These are phyloP conservation scores for Dendrobium nobile DNA, from an alignment of 106 monocot species.

Conservation along the genomic window DNA sequence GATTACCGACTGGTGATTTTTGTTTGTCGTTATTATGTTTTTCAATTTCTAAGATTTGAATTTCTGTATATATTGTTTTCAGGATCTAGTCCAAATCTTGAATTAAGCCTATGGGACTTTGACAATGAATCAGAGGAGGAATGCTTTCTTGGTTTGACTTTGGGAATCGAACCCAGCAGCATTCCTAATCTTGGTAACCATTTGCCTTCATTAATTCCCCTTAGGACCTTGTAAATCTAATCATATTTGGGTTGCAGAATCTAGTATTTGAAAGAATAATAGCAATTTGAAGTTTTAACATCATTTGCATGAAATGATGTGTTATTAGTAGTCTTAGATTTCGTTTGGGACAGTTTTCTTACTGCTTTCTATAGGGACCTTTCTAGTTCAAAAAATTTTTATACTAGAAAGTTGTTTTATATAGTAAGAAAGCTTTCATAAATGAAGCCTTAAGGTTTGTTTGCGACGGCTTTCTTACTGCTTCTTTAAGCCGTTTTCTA, in stretches of 20 bases:
- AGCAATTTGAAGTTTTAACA: background rate
- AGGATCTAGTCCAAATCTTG: constrained; percentile 60
- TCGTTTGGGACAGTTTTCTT: no score
- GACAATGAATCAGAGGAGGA: constrained; percentile 65
- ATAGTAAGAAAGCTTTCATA: no score
- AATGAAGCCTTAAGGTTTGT: no score
- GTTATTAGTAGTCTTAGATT: no score
- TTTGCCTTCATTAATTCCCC: background rate
- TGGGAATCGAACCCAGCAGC: constrained; percentile 56
- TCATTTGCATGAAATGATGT: background rate
- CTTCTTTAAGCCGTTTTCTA: no score
- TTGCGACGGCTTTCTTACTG: no score
- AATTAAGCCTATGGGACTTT: constrained; percentile 79
- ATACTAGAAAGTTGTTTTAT: no score
- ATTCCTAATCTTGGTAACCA: constrained; percentile 34
- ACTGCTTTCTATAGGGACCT: no score
- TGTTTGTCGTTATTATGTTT: background rate
- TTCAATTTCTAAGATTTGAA: background rate
- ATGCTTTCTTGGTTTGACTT: constrained; percentile 75
- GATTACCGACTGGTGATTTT: background rate
- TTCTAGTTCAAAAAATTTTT: no score
- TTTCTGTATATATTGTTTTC: background rate
- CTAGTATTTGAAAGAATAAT: background rate
- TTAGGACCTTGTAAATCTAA: background rate
- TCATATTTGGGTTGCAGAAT: background rate